Evolutionary conservation across 2,329 filamentous ascomycete genomes (phyloP).

Genomic region (Aspergillus pseudotamarii): DNA sequence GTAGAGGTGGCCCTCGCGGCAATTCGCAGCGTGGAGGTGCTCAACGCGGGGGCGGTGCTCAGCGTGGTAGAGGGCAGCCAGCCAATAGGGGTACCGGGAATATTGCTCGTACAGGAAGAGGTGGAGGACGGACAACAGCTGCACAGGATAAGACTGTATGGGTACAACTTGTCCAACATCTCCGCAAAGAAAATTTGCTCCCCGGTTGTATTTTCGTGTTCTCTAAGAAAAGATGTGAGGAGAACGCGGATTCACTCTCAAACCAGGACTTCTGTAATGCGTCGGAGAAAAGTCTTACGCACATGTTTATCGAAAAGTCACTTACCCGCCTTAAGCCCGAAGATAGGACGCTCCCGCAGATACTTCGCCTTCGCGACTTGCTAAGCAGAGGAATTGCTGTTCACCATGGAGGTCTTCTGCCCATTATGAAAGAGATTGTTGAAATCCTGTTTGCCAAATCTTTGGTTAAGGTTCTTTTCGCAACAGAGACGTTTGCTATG

Average conservation of each 20-base stretch:
- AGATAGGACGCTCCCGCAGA: constrained; percentile 87
- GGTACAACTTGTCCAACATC: constrained; percentile 91
- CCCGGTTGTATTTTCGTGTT: constrained; percentile 98
- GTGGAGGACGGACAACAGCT: constrained; percentile 82
- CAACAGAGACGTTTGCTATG: constrained; percentile 98
- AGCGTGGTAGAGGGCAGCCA: constrained; percentile 60
- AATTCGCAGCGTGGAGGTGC: constrained; percentile 25
- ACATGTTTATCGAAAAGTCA: constrained; percentile 97
- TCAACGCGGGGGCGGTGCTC: constrained; percentile 53
- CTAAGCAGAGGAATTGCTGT: constrained; percentile 89
- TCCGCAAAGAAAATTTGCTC: constrained; percentile 82
- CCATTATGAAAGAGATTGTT: constrained; percentile 96
- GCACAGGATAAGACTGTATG: constrained; percentile 95
- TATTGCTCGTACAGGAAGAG: constrained; percentile 84
- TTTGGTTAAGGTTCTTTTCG: constrained; percentile 94
- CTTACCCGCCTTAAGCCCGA: constrained; percentile 88
- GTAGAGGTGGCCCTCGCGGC: constrained; percentile 44
- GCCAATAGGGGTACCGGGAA: constrained; percentile 70
- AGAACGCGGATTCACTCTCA: constrained; percentile 91
- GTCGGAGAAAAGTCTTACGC: constrained; percentile 91
- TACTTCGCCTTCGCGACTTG: constrained; percentile 81
- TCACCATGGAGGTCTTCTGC: constrained; percentile 89
- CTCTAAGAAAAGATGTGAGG: constrained; percentile 95
- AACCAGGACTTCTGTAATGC: constrained; percentile 96
- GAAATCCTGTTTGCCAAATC: constrained; percentile 96